Evolutionary conservation across 2,329 filamentous ascomycete species (phyloP).

Genomic region (Apiospora sp.): DNA sequence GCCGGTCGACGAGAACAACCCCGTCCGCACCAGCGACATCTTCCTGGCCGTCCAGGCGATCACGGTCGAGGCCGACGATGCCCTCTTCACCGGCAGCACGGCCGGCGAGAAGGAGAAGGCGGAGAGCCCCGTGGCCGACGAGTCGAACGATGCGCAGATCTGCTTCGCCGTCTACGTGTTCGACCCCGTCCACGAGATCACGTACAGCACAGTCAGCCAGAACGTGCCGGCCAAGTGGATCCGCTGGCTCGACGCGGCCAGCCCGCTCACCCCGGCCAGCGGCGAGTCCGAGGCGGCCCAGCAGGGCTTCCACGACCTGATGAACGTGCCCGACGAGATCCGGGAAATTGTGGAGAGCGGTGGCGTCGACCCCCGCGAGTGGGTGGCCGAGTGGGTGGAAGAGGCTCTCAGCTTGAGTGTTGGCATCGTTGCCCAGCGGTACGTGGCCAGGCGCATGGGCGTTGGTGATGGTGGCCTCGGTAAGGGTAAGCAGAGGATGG

Average conservation of each 20-base stretch:
- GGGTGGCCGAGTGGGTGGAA: constrained; percentile 98
- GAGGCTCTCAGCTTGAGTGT: constrained; percentile 80
- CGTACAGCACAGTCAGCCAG: constrained; percentile 85
- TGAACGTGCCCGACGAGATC: constrained; percentile 80
- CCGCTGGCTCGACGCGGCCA: constrained; percentile 85
- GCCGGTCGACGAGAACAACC: constrained; percentile 82
- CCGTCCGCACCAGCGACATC: constrained; percentile 90
- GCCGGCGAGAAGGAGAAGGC: constrained; percentile 63
- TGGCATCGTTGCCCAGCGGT: constrained; percentile 90
- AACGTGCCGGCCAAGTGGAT: constrained; percentile 85
- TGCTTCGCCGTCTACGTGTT: constrained; percentile 81
- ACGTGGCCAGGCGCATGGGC: constrained; percentile 94
- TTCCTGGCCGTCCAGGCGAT: constrained; percentile 96
- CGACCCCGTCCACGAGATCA: constrained; percentile 91
- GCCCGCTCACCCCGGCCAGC: constrained; percentile 61
- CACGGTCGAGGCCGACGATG: constrained; percentile 66
- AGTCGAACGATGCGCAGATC: constrained; percentile 65
- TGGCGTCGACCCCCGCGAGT: constrained; percentile 90
- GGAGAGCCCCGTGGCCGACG: constrained; percentile 58
- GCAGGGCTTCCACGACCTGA: constrained; percentile 46
- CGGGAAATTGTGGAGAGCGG: constrained; percentile 79
- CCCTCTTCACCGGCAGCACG: constrained; percentile 71
- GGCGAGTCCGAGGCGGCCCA: constrained; percentile 52
- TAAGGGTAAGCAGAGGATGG: constrained; percentile 67
- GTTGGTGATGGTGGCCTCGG: constrained; percentile 81